Base-by-base conservation (phyloP, 2,329 filamentous ascomycete genomes). In the Colletotrichum spinosum region DNA sequence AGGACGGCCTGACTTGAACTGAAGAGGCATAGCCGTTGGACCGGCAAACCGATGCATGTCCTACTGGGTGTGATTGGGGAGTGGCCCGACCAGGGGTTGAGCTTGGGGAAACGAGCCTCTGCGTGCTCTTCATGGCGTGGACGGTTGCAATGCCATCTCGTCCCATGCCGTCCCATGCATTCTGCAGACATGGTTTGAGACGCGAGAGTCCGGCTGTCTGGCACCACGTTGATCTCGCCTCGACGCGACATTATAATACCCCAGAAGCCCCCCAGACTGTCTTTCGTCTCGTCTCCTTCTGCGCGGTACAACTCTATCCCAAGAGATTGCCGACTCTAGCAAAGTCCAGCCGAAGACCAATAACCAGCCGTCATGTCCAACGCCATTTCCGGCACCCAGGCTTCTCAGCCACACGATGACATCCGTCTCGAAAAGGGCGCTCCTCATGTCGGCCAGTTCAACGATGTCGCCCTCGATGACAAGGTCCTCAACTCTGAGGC, bases 401-500 rank as follows among this genome's bases (percentile, higher is more conserved):
- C 46, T 7, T 8, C 58, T 7, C 41, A 53, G 52, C 61, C 50
- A 45, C 58, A 57, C 7, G 64, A 69, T 33, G 69, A 72, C 8
- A 67, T 73, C 59, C 72, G 71, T 15, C 55, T 77, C 57, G 76
- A 78, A 68, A 74, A 70, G 59, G 70, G 71, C 11, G 73, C 71
- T 33, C 65, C 69, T 50, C 72, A 72, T 10, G 72, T 76, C 63
- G 69, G 71, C 44, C 71, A 76, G 55, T 70, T 77, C 51, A 69
- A 76, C 57, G 68, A 78, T 67, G 76, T 71, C 51, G 72, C 72
- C 55, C 69, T 78, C 15, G 72, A 76, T 53, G 75, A 77, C 70
- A 80, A 80, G 71, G 70, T 71, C 4, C 75, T 80, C 64, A 76
- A 75, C 64, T 73, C 75, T 2, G 77, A 75, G 34, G 79, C 79